phyloP scores from a whole-genome alignment of 331 rosid species.

The Acacia concinna region DNA sequence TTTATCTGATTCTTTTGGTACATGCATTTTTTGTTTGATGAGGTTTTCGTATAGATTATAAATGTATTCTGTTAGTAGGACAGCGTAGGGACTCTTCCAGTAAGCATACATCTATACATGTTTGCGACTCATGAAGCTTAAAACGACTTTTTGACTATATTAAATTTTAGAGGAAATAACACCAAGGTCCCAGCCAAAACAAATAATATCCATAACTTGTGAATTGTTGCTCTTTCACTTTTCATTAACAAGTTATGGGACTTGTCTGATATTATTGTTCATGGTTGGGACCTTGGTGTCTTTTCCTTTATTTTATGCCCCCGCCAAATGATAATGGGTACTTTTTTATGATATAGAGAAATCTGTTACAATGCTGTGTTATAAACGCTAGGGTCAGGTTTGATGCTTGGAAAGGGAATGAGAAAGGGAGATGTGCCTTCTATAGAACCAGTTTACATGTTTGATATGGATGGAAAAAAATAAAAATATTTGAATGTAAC shows the following conservation, averaged over 20 bases:
- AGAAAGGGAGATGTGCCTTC: neutral
- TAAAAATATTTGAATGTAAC: neutral
- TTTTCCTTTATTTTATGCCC: too few relatives aligned
- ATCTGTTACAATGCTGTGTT: neutral
- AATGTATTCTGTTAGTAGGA: neutral
- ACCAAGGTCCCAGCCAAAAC: too few relatives aligned
- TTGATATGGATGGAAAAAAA: neutral
- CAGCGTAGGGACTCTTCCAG: neutral
- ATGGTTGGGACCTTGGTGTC: too few relatives aligned
- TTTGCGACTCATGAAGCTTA: slow-evolving; percentile 19
- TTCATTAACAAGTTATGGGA: too few relatives aligned
- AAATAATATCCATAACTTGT: too few relatives aligned
- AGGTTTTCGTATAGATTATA: neutral
- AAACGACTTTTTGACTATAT: neutral
- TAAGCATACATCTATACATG: neutral
- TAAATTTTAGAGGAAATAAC: too few relatives aligned
- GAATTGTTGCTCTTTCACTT: too few relatives aligned
- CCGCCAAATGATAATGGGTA: too few relatives aligned
- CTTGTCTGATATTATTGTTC: too few relatives aligned
- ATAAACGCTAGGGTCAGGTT: neutral
- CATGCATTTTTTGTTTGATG: neutral
- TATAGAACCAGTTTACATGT: neutral
- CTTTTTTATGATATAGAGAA: neutral
- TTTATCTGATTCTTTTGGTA: neutral
- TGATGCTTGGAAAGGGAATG: neutral